Conservation (phyloP, 345 rosid genomes). For the Citrus cavaleriei region DNA sequence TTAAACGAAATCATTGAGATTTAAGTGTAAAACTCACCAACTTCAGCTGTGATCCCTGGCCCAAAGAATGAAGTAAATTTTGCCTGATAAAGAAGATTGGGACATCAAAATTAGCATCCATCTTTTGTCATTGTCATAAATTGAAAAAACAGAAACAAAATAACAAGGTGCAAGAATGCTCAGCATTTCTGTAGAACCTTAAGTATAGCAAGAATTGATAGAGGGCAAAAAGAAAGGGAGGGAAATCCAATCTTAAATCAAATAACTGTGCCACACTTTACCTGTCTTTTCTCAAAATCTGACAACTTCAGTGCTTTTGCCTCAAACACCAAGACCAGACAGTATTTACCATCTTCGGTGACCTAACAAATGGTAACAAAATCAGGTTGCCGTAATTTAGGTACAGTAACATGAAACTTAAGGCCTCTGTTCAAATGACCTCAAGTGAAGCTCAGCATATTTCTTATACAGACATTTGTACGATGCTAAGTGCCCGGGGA, state of each 20-base stretch:
- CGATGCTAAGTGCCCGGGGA: neutral
- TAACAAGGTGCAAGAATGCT: neutral
- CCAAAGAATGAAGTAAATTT: slow-evolving; percentile 94
- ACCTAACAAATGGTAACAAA: slow-evolving; percentile 40
- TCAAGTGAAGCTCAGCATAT: neutral
- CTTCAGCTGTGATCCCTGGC: slow-evolving; percentile 79
- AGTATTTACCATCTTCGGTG: slow-evolving; percentile 72
- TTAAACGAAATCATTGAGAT: neutral
- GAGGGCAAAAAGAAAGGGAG: neutral
- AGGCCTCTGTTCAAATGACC: neutral
- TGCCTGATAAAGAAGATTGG: slow-evolving; percentile 42
- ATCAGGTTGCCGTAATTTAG: neutral
- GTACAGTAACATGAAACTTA: neutral
- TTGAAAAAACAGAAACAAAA: neutral
- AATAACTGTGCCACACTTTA: slow-evolving; percentile 11
- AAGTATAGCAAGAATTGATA: neutral
- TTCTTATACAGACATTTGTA: neutral
- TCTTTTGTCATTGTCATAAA: neutral
- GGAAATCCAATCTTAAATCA: neutral
- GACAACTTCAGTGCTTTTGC: slow-evolving; percentile 72
- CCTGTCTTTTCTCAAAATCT: slow-evolving; percentile 89
- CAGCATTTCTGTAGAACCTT: neutral
- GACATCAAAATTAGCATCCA: slow-evolving; percentile 12
- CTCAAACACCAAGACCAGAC: slow-evolving; percentile 68
- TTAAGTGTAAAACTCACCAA: slow-evolving; percentile 44